Conservation (phyloP, 2,329 filamentous ascomycete genomes). For the Colletotrichum acutatum region DNA sequence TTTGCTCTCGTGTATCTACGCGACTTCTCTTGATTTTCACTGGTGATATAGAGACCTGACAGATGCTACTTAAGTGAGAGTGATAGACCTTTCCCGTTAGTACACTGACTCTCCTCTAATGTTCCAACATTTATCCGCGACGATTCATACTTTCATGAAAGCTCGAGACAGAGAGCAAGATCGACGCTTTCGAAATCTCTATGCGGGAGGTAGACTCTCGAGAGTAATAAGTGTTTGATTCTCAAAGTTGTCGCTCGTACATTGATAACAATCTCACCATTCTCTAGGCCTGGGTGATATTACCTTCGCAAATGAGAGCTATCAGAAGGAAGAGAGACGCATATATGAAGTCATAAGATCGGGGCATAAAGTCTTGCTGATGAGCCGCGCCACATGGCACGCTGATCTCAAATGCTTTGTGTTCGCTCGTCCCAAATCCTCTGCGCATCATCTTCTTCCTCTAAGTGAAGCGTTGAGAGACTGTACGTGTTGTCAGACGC, state of each 20-base stretch:
- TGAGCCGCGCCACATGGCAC: not conserved
- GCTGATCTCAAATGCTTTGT: not conserved
- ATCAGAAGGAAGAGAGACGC: not conserved
- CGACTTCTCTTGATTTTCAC: too few species aligned
- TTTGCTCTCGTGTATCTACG: too few species aligned
- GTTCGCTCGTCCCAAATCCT: not conserved
- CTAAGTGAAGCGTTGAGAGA: not conserved
- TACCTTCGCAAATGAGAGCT: too few species aligned
- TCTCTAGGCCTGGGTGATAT: not conserved
- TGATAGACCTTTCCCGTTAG: too few species aligned
- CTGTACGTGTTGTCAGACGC: not conserved
- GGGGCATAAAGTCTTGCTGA: not conserved
- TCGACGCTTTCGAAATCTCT: rapidly evolving
- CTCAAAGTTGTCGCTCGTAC: not conserved
- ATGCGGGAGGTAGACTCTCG: not conserved
- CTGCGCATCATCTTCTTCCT: not conserved
- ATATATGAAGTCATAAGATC: not conserved
- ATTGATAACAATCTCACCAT: not conserved
- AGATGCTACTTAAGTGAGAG: too few species aligned
- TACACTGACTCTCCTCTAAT: too few species aligned
- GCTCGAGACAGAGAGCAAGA: too few species aligned
- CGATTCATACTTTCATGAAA: too few species aligned
- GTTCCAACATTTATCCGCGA: too few species aligned
- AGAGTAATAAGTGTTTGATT: rapidly evolving
- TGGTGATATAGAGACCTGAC: too few species aligned